phyloP scores from a whole-genome alignment of 257 asterid genomes.

The Datura wrightii region DNA sequence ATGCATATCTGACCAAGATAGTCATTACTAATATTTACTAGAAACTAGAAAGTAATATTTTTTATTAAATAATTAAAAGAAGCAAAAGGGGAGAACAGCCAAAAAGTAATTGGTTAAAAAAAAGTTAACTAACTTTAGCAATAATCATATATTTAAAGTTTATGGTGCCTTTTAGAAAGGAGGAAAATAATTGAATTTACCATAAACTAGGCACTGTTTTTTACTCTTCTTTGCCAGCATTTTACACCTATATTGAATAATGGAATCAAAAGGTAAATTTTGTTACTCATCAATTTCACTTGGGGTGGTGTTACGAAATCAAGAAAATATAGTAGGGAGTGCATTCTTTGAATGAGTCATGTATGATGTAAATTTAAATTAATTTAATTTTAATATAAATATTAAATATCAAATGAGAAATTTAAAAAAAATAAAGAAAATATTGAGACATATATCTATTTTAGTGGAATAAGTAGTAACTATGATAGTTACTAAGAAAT shows the following conservation, averaged over 20 bases:
- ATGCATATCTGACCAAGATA: too few species aligned
- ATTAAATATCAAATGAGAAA: too few species aligned
- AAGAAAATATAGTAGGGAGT: neutral
- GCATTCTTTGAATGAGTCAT: too few species aligned
- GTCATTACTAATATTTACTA: too few species aligned
- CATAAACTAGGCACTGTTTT: neutral
- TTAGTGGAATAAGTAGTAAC: too few species aligned
- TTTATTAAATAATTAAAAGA: neutral
- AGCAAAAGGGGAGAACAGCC: neutral
- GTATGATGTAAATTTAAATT: too few species aligned
- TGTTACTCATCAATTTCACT: neutral
- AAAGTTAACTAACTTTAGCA: constrained; percentile 16
- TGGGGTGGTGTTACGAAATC: neutral
- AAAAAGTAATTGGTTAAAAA: neutral
- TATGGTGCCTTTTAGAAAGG: neutral
- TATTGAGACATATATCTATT: neutral
- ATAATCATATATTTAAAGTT: neutral
- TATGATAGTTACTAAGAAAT: too few species aligned
- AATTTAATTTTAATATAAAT: too few species aligned
- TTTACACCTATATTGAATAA: too few species aligned
- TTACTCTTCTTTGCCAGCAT: too few species aligned
- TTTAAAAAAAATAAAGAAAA: too few species aligned
- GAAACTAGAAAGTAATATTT: neutral
- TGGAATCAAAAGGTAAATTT: neutral
- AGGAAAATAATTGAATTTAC: constrained; percentile 14